phyloP scores from a whole-genome alignment of 805 yeast species.

The Metschnikowia similis region DNA sequence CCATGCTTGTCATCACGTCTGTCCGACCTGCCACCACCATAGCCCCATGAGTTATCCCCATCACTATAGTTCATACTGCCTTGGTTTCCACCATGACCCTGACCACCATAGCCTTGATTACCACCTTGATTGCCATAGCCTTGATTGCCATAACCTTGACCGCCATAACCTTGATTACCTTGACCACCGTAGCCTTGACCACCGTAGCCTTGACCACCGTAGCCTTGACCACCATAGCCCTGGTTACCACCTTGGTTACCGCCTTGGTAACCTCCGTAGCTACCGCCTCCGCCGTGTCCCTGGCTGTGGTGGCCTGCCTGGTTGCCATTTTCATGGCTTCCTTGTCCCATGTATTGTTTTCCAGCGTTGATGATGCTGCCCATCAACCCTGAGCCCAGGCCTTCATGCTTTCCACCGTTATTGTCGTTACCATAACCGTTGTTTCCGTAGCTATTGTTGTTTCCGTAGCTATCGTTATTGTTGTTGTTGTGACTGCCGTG shows the following conservation, averaged over 20 bases:
- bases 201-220: constrained; percentile 5
- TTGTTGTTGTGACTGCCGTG: constrained; percentile 8
- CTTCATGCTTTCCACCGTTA: neutral
- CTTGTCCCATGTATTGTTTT: constrained; percentile 1
- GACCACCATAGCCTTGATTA: neutral
- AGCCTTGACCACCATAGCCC: constrained; percentile 1
- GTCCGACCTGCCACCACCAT: constrained; percentile 6
- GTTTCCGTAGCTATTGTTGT: constrained; percentile 3
- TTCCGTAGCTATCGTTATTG: constrained; percentile 3
- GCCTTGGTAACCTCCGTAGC: constrained; percentile 1
- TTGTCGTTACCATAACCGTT: neutral
- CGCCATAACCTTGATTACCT: constrained; percentile 3
- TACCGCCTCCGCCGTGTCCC: constrained; percentile 5
- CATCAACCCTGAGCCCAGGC: constrained; percentile 1
- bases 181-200: neutral
- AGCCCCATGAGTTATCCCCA: neutral
- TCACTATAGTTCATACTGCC: neutral
- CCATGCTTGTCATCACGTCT: neutral
- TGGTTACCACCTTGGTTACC: constrained; percentile 5
- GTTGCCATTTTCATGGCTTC: constrained; percentile 2
- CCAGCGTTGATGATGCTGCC: constrained; percentile 1
- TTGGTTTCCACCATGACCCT: neutral
- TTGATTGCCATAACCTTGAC: neutral
- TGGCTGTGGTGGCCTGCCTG: neutral
- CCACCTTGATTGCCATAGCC: constrained; percentile 1